A percentile compares a stretch with the other conserved stretches of the same genome.
Evolutionary conservation across 1,284 basidiomycete genomes (phyloP).

Genomic region (Austroboletus rostrupii): DNA sequence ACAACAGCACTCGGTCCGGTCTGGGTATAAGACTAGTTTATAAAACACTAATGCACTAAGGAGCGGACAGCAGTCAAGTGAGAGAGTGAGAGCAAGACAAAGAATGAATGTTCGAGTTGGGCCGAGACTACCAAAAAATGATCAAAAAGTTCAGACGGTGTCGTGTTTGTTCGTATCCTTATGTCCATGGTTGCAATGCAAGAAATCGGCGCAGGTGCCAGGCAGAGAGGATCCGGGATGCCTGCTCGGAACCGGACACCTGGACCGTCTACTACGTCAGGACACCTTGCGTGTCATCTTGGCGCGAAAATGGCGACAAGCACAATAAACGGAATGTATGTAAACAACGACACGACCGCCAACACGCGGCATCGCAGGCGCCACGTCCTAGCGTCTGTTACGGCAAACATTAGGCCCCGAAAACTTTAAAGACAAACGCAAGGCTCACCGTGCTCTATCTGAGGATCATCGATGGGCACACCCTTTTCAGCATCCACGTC

Average conservation of each 20-base stretch:
- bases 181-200: conserved; percentile 25
- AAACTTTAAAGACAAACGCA: not conserved
- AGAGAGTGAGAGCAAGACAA: conserved; percentile 16
- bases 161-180: conserved; percentile 9
- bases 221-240: conserved; percentile 1
- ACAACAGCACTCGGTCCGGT: conserved; percentile 16
- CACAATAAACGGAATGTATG: conserved; percentile 75
- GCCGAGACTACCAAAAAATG: conserved; percentile 12
- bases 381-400: conserved; percentile 65
- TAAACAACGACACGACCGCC: conserved; percentile 59
- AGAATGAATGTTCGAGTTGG: conserved; percentile 9
- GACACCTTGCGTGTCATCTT: conserved; percentile 22
- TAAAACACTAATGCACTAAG: conserved; percentile 22
- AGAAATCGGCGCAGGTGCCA: conserved; percentile 13
- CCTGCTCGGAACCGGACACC: not conserved
- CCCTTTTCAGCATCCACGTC: conserved; percentile 62
- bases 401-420: conserved; percentile 9
- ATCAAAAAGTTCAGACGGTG: conserved; percentile 13
- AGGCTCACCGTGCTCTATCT: conserved; percentile 66
- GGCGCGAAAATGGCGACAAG: conserved; percentile 63
- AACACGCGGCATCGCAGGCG: conserved; percentile 69
- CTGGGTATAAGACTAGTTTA: conserved; percentile 28
- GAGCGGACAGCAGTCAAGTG: conserved; percentile 18
- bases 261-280: conserved; percentile 9
- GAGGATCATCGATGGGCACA: conserved; percentile 71